Evolutionary conservation across 306 rosid genomes (phyloP).

Genomic region (Delonix regia): DNA sequence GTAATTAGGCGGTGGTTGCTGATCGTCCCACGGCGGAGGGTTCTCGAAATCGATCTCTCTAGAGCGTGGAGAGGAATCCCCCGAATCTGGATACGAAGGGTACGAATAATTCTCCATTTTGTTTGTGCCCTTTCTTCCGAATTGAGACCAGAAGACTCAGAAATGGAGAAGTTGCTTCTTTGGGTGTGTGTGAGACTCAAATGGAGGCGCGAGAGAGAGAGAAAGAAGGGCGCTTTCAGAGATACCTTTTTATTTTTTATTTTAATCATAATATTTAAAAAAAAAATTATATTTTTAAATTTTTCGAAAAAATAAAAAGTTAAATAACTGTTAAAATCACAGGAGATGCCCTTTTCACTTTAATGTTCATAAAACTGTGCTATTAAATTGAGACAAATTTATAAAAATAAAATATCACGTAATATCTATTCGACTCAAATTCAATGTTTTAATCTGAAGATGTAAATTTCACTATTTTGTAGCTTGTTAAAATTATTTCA

Average conservation of each 20-base stretch:
- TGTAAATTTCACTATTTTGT: no score
- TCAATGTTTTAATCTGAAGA: no score
- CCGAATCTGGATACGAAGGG: slow-evolving; percentile 74
- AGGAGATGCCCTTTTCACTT: no score
- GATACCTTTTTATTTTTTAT: background rate
- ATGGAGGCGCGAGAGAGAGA: background rate
- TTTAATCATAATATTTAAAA: background rate
- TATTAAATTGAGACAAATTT: no score
- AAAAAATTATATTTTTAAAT: background rate
- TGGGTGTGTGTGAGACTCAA: background rate
- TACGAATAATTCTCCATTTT: slow-evolving; percentile 76
- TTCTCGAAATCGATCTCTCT: slow-evolving; percentile 84
- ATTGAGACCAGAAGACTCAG: background rate
- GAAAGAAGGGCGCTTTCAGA: background rate
- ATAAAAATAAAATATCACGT: no score
- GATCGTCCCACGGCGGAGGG: slow-evolving; percentile 80
- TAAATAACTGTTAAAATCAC: no score
- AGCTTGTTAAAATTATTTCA: no score
- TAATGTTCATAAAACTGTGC: no score
- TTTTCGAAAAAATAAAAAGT: no score
- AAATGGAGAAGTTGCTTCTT: background rate
- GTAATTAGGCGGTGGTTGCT: slow-evolving; percentile 52
- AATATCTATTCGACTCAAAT: no score
- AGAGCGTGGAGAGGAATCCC: slow-evolving; percentile 82
- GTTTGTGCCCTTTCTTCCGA: background rate